Evolutionary conservation across 2,329 filamentous ascomycete species (phyloP), one percentile per base, ranked within the genome.

Genomic region (Colletotrichum sp.): DNA sequence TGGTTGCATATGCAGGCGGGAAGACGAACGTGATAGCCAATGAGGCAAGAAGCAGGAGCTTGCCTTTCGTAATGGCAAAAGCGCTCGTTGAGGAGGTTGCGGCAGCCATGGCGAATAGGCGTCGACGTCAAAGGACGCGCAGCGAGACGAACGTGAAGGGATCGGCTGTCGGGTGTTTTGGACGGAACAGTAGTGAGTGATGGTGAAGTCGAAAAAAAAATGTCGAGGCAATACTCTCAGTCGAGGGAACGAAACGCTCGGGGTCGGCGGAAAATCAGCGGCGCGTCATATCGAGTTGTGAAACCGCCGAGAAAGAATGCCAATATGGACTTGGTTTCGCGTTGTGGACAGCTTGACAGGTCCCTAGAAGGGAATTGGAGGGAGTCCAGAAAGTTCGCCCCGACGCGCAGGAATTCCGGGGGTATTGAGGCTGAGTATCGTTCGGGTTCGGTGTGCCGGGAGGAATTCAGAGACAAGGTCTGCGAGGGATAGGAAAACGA

Each of bases 21-120:
- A 14, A 63, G 34, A 79, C 85, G 69, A 81, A 87, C 86, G 84
- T 87, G 43, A 86, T 76, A 30, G 78, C 74, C 28, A 87, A 77
- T 10, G 83, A 86, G 10, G 83, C 56, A 6, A 81, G 71, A 55
- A 85, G 18, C 10, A 87, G 75, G 21, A 86, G 52, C 73, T 83
- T 84, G 30, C 76, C 71, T 73, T 82, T 85, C 61, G 84, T 86
- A 59, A 85, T 70, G 78, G 79, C 79, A 59, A 84, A 81, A 9
- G 79, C 34, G 77, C 75, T 70, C 32, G 65, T 34, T n/a, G 73
- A 62, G 21, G 32, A 65, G 43, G 64, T 61, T 70, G 75, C 64
- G 70, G 64, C 63, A 48, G 73, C 56, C 78, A 79, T 79, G 61
- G 38, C 59, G 64, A 59, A 28, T 7, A 26, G n/a, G 28, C 52